Evolutionary conservation across 2,329 filamentous ascomycete genomes (phyloP).

Genomic region (Apiospora kogelbergensis): DNA sequence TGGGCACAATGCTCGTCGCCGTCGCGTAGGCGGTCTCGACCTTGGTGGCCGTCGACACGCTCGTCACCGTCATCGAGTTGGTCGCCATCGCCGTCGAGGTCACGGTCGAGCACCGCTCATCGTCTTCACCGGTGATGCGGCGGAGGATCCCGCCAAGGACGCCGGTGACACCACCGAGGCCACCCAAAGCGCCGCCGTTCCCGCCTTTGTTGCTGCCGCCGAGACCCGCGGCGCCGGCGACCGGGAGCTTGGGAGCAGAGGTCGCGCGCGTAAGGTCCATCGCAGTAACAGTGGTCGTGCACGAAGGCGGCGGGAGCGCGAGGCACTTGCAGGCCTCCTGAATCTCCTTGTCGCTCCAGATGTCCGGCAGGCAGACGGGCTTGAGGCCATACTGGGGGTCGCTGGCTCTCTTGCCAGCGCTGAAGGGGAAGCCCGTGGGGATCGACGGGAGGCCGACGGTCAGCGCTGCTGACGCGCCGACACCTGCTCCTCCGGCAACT

Average conservation of each 20-base stretch:
- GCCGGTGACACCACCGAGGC: background rate
- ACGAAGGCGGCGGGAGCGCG: constrained; percentile 10
- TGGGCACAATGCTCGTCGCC: constrained; percentile 14
- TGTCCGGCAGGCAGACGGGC: constrained; percentile 15
- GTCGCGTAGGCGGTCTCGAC: constrained; percentile 18
- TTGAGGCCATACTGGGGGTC: background rate
- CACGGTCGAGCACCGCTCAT: background rate
- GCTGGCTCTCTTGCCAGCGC: constrained; percentile 6
- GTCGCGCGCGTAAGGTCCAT: background rate
- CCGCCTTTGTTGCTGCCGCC: background rate
- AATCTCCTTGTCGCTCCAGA: constrained; percentile 9
- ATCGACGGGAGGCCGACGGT: background rate
- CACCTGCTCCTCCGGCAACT: constrained; percentile 11
- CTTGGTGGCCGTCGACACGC: background rate
- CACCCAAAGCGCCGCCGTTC: background rate
- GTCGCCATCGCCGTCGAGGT: constrained; percentile 10
- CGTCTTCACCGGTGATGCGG: background rate
- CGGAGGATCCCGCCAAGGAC: background rate
- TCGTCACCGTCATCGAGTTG: constrained; percentile 4
- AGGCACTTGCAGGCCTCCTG: constrained; percentile 17
- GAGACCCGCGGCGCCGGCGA: background rate
- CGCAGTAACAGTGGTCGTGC: constrained; percentile 11
- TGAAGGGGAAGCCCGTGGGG: background rate
- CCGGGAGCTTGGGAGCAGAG: background rate
- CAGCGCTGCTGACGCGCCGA: constrained; percentile 15